Evolutionary conservation across 257 asterid genomes (phyloP).

Genomic region (Plantago ovata): DNA sequence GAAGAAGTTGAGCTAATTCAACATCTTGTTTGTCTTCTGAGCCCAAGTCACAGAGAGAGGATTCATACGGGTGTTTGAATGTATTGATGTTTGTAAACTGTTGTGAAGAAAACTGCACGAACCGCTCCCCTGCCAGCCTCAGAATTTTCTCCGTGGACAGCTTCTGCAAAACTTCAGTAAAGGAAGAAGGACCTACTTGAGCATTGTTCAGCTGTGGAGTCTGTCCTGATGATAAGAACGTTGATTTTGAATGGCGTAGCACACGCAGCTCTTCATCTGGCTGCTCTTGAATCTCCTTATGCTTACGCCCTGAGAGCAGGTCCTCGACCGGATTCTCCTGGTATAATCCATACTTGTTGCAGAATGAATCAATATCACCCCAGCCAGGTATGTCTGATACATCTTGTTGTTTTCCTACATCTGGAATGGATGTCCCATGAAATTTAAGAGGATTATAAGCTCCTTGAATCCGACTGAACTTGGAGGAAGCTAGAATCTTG

Average conservation of each 20-base stretch:
- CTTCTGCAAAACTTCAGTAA: conserved; percentile 11
- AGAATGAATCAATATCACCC: conserved; percentile 22
- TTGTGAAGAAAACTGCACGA: conserved; percentile 30
- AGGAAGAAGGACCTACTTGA: too few relatives aligned
- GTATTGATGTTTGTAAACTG: conserved; percentile 17
- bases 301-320: background rate
- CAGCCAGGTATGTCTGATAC: background rate
- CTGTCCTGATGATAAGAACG: background rate
- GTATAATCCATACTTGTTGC: conserved; percentile 17
- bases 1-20: conserved; percentile 42
- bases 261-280: background rate
- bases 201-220: background rate
- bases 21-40: conserved; percentile 35
- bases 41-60: conserved; percentile 29
- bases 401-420: background rate
- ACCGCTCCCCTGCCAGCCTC: conserved; percentile 42
- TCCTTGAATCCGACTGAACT: background rate
- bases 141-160: conserved; percentile 32
- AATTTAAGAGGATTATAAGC: background rate
- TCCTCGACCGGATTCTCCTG: conserved; percentile 4
- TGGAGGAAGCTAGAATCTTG: background rate
- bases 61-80: conserved; percentile 27
- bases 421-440: background rate
- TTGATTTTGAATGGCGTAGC: background rate
- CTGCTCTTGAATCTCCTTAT: background rate